These are phyloP conservation scores for Trypanosoma scelopori DNA, from an alignment of 208 protist genomes.

Conservation along the genomic window DNA sequence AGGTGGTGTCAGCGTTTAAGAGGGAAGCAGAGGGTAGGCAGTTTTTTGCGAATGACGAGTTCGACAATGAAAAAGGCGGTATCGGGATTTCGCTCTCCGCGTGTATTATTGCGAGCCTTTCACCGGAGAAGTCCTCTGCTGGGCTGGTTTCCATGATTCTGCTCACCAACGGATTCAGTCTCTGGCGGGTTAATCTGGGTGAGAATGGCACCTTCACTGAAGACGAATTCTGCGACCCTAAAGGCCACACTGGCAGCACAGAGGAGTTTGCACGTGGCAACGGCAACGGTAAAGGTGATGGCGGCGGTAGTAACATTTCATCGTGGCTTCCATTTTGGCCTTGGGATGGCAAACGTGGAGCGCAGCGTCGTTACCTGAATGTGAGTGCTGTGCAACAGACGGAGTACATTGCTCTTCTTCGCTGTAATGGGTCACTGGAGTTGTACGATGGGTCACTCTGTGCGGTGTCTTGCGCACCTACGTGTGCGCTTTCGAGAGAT, in stretches of 20 bases:
- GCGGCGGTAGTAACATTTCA: background rate
- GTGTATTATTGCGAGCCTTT: slow-evolving; percentile 21
- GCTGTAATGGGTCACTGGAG: slow-evolving; percentile 68
- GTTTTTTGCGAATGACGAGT: background rate
- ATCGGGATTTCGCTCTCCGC: slow-evolving; percentile 7
- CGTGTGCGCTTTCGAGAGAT: slow-evolving; percentile 38
- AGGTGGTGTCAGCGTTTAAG: slow-evolving; percentile 27
- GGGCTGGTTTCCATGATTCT: slow-evolving; percentile 40
- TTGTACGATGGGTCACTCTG: slow-evolving; percentile 44
- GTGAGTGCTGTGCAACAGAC: slow-evolving; percentile 68
- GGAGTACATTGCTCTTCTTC: slow-evolving; percentile 49
- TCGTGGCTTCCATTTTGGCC: slow-evolving; percentile 27
- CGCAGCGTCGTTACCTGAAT: slow-evolving; percentile 39
- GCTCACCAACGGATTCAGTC: slow-evolving; percentile 52
- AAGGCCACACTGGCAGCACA: slow-evolving; percentile 1
- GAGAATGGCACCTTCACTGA: slow-evolving; percentile 42
- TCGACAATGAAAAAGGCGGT: background rate
- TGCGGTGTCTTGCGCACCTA: slow-evolving; percentile 28
- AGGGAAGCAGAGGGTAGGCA: background rate
- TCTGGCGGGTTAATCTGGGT: slow-evolving; percentile 64
- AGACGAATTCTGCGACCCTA: slow-evolving; percentile 25
- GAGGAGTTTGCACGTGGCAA: background rate
- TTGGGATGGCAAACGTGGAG: slow-evolving; percentile 3
- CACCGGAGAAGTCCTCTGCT: background rate
- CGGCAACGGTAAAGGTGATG: background rate